Percentiles rank a stretch among this genome's conserved stretches.
Conservation (phyloP, 257 asterid species). For the Ligustrum vulgare region DNA sequence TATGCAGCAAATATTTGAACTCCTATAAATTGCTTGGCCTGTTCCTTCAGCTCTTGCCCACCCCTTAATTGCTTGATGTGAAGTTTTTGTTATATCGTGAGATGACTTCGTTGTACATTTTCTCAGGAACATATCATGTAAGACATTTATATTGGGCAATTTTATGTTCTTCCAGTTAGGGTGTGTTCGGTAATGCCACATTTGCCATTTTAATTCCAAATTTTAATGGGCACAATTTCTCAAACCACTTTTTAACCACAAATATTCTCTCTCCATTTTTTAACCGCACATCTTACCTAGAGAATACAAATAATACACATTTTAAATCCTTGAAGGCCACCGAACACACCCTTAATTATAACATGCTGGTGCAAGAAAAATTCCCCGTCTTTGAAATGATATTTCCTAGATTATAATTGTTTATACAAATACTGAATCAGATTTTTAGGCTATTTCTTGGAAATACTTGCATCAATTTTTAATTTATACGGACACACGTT, state of each 20-base stretch:
- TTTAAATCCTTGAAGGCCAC: no score
- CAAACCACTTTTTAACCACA: no score
- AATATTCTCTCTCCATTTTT: no score
- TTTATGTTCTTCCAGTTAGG: not conserved
- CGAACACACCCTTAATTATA: no score
- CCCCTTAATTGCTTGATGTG: constrained; percentile 27
- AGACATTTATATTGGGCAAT: not conserved
- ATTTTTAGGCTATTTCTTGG: not conserved
- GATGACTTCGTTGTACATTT: constrained; percentile 11
- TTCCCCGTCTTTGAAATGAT: not conserved
- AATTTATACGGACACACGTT: not conserved
- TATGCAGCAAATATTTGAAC: constrained; percentile 10
- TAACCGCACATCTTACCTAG: no score
- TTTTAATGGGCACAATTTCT: no score
- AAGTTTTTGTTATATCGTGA: not conserved
- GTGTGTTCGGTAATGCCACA: no score
- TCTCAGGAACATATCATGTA: not conserved
- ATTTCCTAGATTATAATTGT: not conserved
- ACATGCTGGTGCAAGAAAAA: not conserved
- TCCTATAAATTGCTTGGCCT: constrained; percentile 19
- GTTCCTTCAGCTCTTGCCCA: constrained; percentile 4
- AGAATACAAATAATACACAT: no score
- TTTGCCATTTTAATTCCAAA: no score
- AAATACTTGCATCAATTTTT: not conserved
- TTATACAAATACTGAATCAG: not conserved